Evolutionary conservation across 2,329 filamentous ascomycete species (phyloP).

Genomic region (Gremmenia infestans): DNA sequence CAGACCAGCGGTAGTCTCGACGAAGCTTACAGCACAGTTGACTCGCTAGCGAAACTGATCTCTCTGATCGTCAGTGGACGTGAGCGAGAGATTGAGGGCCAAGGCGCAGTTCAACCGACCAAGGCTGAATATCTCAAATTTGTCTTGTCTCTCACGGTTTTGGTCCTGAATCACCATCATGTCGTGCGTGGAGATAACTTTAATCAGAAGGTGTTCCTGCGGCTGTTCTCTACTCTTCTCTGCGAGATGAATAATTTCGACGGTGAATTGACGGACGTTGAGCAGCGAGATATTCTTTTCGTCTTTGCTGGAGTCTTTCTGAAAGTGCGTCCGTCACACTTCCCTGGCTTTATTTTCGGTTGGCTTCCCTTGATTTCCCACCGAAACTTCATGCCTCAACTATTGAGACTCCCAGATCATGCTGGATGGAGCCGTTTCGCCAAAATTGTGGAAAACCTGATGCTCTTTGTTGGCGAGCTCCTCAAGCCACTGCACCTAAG

Average conservation of each 20-base stretch:
- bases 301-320: slow-evolving; percentile 67
- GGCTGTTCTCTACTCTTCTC: slow-evolving; percentile 78
- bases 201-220: slow-evolving; percentile 86
- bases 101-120: slow-evolving; percentile 37
- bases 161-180: slow-evolving; percentile 83
- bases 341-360: slow-evolving; percentile 77
- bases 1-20: slow-evolving; percentile 52
- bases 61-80: slow-evolving; percentile 69
- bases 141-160: slow-evolving; percentile 68
- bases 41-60: slow-evolving; percentile 79
- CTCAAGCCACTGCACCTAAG: slow-evolving; percentile 69
- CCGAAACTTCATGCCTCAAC: slow-evolving; percentile 73
- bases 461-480: slow-evolving; percentile 72
- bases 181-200: slow-evolving; percentile 74
- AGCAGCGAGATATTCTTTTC: slow-evolving; percentile 65
- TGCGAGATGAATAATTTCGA: slow-evolving; percentile 63
- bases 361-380: slow-evolving; percentile 84
- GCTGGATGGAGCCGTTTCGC: slow-evolving; percentile 73
- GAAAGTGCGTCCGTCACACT: slow-evolving; percentile 68
- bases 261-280: slow-evolving; percentile 53
- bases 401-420: slow-evolving; percentile 64
- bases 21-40: slow-evolving; percentile 58
- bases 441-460: slow-evolving; percentile 65
- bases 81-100: slow-evolving; percentile 52
- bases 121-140: slow-evolving; percentile 72